Evolutionary conservation across 2,329 filamentous ascomycete species (phyloP).

Genomic region (Elsinoe ampelina): DNA sequence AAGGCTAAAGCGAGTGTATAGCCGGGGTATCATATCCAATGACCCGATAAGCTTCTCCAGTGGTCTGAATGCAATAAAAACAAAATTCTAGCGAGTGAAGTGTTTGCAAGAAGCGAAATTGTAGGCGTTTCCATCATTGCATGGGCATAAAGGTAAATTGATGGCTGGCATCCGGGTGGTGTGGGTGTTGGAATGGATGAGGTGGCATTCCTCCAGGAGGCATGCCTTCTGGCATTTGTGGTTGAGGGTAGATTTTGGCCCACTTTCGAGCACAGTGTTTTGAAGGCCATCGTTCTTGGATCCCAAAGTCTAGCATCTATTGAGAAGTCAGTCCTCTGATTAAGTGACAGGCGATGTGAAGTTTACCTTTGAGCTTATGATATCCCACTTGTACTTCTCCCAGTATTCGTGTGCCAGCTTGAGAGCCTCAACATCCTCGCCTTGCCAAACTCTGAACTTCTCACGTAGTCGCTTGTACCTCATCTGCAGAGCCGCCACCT

Average conservation of each 20-base stretch:
- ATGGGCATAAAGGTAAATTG: constrained; percentile 10
- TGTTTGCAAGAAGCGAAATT: background rate
- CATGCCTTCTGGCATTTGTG: constrained; percentile 17
- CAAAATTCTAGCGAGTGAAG: constrained; percentile 6
- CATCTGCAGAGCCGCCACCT: constrained; percentile 47
- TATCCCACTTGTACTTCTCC: constrained; percentile 45
- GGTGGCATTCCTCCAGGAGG: constrained; percentile 18
- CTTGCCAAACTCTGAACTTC: constrained; percentile 43
- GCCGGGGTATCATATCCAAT: constrained; percentile 11
- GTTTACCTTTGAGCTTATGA: constrained; percentile 42
- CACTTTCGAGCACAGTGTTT: constrained; percentile 44
- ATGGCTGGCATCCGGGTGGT: constrained; percentile 6
- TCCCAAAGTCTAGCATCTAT: constrained; percentile 44
- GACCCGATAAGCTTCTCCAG: background rate
- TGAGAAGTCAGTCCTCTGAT: constrained; percentile 16
- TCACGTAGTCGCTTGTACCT: constrained; percentile 44
- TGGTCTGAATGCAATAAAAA: background rate
- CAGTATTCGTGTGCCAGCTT: constrained; percentile 44
- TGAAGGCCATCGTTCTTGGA: constrained; percentile 42
- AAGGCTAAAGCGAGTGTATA: constrained; percentile 1
- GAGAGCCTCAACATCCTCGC: constrained; percentile 41
- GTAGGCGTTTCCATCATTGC: background rate
- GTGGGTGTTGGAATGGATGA: constrained; percentile 12
- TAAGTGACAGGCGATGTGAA: constrained; percentile 1
- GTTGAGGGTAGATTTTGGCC: constrained; percentile 34